A percentile compares a stretch with the other conserved stretches of the same genome.
phyloP scores from a whole-genome alignment of 2,329 filamentous ascomycete genomes.

The Myotisia sp. region DNA sequence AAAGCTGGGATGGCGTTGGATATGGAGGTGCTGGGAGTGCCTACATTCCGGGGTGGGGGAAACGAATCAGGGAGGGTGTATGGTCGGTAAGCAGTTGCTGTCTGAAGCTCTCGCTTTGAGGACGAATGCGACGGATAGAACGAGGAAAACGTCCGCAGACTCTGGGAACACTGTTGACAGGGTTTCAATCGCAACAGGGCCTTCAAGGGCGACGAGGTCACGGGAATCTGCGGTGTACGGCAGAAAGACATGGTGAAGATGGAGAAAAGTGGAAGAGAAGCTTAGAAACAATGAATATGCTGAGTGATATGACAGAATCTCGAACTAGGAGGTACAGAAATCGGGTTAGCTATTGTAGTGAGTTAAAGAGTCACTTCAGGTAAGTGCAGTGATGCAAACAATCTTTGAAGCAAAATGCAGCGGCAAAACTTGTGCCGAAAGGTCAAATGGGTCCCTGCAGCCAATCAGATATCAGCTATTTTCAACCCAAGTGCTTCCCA shows the following conservation, averaged over 20 bases:
- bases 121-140: slow-evolving; percentile 30
- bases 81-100: slow-evolving; percentile 50
- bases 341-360: no score
- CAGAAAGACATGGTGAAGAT: slow-evolving; percentile 27
- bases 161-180: slow-evolving; percentile 21
- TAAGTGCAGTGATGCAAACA: neutral
- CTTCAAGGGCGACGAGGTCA: slow-evolving; percentile 36
- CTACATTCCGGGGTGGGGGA: slow-evolving; percentile 43
- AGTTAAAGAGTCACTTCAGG: neutral
- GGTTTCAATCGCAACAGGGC: slow-evolving; percentile 24
- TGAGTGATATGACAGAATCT: no score
- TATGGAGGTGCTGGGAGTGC: slow-evolving; percentile 48
- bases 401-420: no score
- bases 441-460: neutral
- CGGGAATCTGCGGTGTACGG: slow-evolving; percentile 23
- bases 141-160: slow-evolving; percentile 36
- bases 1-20: slow-evolving; percentile 36
- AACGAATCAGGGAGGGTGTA: slow-evolving; percentile 43
- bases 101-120: slow-evolving; percentile 50
- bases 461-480: slow-evolving; percentile 2
- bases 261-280: neutral
- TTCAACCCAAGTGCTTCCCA: neutral
- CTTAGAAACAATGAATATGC: no score
- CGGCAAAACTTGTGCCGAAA: slow-evolving; percentile 1
- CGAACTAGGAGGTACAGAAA: no score